These are phyloP conservation scores for Astraeus odoratus DNA, from an alignment of 768 basidiomycete species.

Conservation along the genomic window DNA sequence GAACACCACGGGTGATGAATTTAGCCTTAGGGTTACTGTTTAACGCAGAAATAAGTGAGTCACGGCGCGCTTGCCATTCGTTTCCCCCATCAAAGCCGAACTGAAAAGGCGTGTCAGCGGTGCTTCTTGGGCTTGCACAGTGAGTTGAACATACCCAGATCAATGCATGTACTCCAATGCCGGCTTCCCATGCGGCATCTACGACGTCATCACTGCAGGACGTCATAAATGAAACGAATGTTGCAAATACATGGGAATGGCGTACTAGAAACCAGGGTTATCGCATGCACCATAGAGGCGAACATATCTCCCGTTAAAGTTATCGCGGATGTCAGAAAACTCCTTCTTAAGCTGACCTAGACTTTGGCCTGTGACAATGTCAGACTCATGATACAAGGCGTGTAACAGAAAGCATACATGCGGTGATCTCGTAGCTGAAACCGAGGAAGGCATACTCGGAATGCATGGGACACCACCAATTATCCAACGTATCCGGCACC, in stretches of 20 bases:
- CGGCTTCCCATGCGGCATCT: slow-evolving; percentile 60
- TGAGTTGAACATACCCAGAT: slow-evolving; percentile 50
- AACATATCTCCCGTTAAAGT: slow-evolving; percentile 60
- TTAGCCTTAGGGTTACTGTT: slow-evolving; percentile 56
- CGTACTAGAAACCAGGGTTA: slow-evolving; percentile 33
- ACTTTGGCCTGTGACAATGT: slow-evolving; percentile 47
- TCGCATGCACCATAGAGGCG: slow-evolving; percentile 41
- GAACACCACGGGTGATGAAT: slow-evolving; percentile 57
- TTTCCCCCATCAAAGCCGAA: slow-evolving; percentile 34
- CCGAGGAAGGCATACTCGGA: slow-evolving; percentile 74
- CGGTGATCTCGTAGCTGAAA: slow-evolving; percentile 68
- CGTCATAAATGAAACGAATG: slow-evolving; percentile 13
- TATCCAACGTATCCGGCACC: slow-evolving; percentile 36
- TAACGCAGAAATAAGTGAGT: slow-evolving; percentile 44
- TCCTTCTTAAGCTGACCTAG: slow-evolving; percentile 41
- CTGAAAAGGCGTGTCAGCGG: slow-evolving; percentile 11
- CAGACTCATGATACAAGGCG: slow-evolving; percentile 3
- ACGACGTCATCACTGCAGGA: slow-evolving; percentile 48
- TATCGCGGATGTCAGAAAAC: slow-evolving; percentile 52
- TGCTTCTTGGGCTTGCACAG: background rate
- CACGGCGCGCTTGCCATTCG: slow-evolving; percentile 48
- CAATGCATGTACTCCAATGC: slow-evolving; percentile 66
- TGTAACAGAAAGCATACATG: slow-evolving; percentile 36
- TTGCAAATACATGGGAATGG: background rate
- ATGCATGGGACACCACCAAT: slow-evolving; percentile 59